Evolutionary conservation across 208 protist species (phyloP).

Genomic region (Blastocrithidia nonstop): DNA sequence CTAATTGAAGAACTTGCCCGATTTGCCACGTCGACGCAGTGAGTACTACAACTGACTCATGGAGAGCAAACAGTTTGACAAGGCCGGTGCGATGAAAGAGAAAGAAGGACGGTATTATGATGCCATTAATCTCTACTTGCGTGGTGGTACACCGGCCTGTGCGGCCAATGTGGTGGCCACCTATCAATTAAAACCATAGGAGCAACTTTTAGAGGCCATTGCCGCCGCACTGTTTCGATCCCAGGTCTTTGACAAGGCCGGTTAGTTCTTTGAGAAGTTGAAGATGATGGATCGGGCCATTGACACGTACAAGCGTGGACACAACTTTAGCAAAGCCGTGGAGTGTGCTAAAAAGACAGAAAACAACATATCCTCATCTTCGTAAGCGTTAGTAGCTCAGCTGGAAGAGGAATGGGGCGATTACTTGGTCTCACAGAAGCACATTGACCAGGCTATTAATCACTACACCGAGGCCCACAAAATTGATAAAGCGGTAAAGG

Average conservation of each 20-base stretch:
- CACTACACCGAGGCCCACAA: constrained; percentile 94
- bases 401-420: constrained; percentile 95
- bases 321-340: constrained; percentile 88
- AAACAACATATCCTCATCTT: constrained; percentile 31
- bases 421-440: constrained; percentile 90
- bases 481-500: constrained; percentile 91
- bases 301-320: constrained; percentile 87
- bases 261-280: constrained; percentile 93
- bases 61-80: constrained; percentile 91
- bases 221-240: constrained; percentile 84
- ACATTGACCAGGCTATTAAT: constrained; percentile 93
- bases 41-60: constrained; percentile 92
- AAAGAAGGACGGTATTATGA: constrained; percentile 86
- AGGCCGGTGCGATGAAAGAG: constrained; percentile 90
- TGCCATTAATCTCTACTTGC: constrained; percentile 94
- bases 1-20: constrained; percentile 60
- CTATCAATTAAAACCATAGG: constrained; percentile 66
- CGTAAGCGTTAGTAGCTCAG: constrained; percentile 59
- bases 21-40: constrained; percentile 68
- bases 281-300: constrained; percentile 88
- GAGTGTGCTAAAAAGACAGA: constrained; percentile 87
- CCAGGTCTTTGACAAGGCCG: constrained; percentile 91
- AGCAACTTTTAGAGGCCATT: constrained; percentile 90
- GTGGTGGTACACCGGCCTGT: constrained; percentile 85
- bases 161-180: constrained; percentile 86